A percentile compares a stretch with the other conserved stretches of the same genome.
These are phyloP conservation scores for Dictyostelium capitatum DNA, from an alignment of 78 protist genomes.

Conservation along the genomic window DNA sequence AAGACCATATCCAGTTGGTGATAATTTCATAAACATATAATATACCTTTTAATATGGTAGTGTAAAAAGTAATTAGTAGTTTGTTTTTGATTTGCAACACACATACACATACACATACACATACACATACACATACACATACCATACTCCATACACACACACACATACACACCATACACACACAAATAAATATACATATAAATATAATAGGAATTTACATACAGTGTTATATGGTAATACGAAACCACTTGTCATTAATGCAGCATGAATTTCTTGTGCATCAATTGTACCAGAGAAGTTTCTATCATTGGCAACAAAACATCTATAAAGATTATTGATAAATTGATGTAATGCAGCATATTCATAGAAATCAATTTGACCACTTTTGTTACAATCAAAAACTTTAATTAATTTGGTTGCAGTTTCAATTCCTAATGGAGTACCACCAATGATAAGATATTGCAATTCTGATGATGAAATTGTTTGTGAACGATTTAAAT, in stretches of 20 bases:
- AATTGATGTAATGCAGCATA: slow-evolving; percentile 72
- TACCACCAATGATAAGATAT: slow-evolving; percentile 45
- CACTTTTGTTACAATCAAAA: slow-evolving; percentile 40
- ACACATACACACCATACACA: too few species aligned
- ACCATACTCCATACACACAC: too few species aligned
- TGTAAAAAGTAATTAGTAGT: too few species aligned
- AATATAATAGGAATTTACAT: too few species aligned
- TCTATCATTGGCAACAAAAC: slow-evolving; percentile 59
- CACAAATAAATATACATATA: too few species aligned
- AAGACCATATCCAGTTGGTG: slow-evolving; percentile 48
- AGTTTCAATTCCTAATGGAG: slow-evolving; percentile 62
- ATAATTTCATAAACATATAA: slow-evolving; percentile 19
- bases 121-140: too few species aligned
- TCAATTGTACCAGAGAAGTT: slow-evolving; percentile 72
- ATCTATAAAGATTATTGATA: slow-evolving; percentile 38
- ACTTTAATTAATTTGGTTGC: slow-evolving; percentile 58
- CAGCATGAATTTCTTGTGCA: slow-evolving; percentile 37
- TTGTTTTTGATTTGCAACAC: too few species aligned
- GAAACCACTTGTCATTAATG: slow-evolving; percentile 38
- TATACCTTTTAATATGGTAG: too few species aligned
- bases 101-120: too few species aligned
- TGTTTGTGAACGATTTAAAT: slow-evolving; percentile 23
- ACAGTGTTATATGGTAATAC: slow-evolving; percentile 47
- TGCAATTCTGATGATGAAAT: slow-evolving; percentile 4
- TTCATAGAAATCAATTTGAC: slow-evolving; percentile 76